Percentiles rank a stretch among this genome's conserved stretches.
These are phyloP conservation scores for Neurospora sp. DNA, from an alignment of 2,329 filamentous ascomycete species.

Conservation along the genomic window DNA sequence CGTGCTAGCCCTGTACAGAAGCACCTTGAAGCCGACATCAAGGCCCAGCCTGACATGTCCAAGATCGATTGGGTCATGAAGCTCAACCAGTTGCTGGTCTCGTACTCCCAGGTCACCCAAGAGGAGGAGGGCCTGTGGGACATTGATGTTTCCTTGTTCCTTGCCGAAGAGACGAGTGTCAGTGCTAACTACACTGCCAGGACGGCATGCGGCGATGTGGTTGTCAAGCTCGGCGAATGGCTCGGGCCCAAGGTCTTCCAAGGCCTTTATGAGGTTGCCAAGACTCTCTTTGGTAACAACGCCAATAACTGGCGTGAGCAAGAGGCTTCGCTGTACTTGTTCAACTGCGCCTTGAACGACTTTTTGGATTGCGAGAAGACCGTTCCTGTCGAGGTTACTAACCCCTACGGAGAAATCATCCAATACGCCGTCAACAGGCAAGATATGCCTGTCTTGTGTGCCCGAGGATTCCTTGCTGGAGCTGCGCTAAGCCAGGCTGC, in stretches of 20 bases:
- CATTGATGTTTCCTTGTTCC: slow-evolving; percentile 88
- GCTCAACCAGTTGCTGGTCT: slow-evolving; percentile 74
- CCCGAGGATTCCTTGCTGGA: slow-evolving; percentile 78
- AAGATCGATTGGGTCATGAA: slow-evolving; percentile 75
- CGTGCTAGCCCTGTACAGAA: slow-evolving; percentile 80
- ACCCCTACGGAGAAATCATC: slow-evolving; percentile 71
- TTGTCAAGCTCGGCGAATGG: slow-evolving; percentile 92
- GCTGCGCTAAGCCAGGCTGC: slow-evolving; percentile 58
- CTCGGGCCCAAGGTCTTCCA: slow-evolving; percentile 66
- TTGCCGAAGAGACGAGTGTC: slow-evolving; percentile 89
- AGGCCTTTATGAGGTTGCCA: slow-evolving; percentile 68
- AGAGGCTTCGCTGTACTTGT: slow-evolving; percentile 75
- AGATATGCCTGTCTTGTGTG: slow-evolving; percentile 69
- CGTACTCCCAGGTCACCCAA: slow-evolving; percentile 79
- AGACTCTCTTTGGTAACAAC: slow-evolving; percentile 57
- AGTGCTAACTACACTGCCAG: slow-evolving; percentile 94
- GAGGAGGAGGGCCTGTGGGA: slow-evolving; percentile 96
- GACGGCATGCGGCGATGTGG: slow-evolving; percentile 81
- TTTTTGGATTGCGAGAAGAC: slow-evolving; percentile 68
- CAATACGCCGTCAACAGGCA: slow-evolving; percentile 62
- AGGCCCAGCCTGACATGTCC: slow-evolving; percentile 45
- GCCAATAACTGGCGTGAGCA: slow-evolving; percentile 49
- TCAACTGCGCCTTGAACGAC: slow-evolving; percentile 76
- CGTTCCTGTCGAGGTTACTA: slow-evolving; percentile 59
- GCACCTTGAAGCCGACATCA: slow-evolving; percentile 76